Percentiles rank a stretch among this genome's conserved stretches.
These are phyloP conservation scores for Bimuria novae-zelandiae DNA, from an alignment of 2,329 filamentous ascomycete species.

Conservation along the genomic window DNA sequence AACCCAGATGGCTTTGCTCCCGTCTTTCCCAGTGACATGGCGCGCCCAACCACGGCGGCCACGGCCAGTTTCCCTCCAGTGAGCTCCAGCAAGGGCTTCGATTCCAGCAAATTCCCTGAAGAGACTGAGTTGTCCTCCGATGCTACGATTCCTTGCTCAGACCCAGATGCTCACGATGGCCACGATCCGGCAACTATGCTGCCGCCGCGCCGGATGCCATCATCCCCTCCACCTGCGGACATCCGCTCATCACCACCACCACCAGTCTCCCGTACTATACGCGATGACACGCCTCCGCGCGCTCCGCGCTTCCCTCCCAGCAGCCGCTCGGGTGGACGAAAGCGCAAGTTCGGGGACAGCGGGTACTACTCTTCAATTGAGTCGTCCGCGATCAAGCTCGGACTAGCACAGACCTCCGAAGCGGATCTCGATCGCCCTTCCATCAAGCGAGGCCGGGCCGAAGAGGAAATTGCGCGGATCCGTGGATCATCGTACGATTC, in stretches of 20 bases:
- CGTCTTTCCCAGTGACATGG: constrained; percentile 36
- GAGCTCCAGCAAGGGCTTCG: constrained; percentile 50
- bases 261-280: constrained; percentile 65
- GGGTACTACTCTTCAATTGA: constrained; percentile 97
- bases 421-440: constrained; percentile 72
- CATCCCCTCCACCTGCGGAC: constrained; percentile 70
- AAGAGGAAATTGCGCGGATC: constrained; percentile 93
- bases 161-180: constrained; percentile 55
- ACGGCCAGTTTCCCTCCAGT: constrained; percentile 41
- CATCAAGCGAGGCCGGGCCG: constrained; percentile 86
- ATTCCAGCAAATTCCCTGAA: constrained; percentile 56
- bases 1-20: constrained; percentile 45
- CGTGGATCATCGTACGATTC: constrained; percentile 93
- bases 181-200: constrained; percentile 49
- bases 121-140: constrained; percentile 57
- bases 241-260: constrained; percentile 95
- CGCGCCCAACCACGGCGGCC: constrained; percentile 47
- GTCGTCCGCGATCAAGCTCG: constrained; percentile 78
- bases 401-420: constrained; percentile 74
- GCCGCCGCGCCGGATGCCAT: constrained; percentile 58
- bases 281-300: constrained; percentile 77
- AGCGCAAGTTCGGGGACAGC: constrained; percentile 86
- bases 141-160: constrained; percentile 57
- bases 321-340: constrained; percentile 69
- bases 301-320: constrained; percentile 64